Base-by-base conservation (phyloP, 75 land plant species). In the Azolla pinnata region DNA sequence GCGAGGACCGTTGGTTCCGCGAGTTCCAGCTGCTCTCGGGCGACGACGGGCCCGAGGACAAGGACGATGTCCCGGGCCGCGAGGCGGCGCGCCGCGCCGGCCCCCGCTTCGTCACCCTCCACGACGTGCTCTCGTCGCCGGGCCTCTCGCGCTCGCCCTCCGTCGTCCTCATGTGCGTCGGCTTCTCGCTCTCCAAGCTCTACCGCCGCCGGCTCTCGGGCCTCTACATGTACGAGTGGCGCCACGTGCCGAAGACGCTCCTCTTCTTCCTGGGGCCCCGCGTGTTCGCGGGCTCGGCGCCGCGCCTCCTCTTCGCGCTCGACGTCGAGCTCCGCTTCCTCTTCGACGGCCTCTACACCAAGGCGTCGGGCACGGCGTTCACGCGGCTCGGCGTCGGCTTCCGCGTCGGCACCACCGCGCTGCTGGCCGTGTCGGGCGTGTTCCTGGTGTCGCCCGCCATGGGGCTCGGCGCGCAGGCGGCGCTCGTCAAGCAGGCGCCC, bases 271-370 rank as follows among this genome's bases (percentile, higher is more conserved):
- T 52, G 2, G 29, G 2, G 1, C 5, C 12, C 20, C 18, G 4
- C 28, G 14, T 23, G 25, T 24, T 3, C 27, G 54, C 9, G 29
- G 54, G 3, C 29, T 2, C 0, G 0, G 0, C 29, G n/a, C 42
- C 44, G 10, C 49, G 62, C 1, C 61, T 45, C 0, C 66, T 66
- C 33, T 30, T 19, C 2, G 50, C 67, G 21, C 26, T 67, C 26
- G 70, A 66, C 5, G 17, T 67, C 27, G 79, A 76, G 52, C 62
- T 70, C 0, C 46, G 59, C 1, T 63, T 77, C 53, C 21, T 70
- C 24, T 63, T 52, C 25, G 79, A 77, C 2, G 53, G 30, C 26
- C 54, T 76, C 26, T 69, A 57, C 62, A 76, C 79, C 52, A 76
- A 76, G 60, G 58, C 73, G 9, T 14, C 16, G 24, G 54, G 28